Evolutionary conservation across 352 stramenopile species (phyloP).

Genomic region (Globisporangium solare): DNA sequence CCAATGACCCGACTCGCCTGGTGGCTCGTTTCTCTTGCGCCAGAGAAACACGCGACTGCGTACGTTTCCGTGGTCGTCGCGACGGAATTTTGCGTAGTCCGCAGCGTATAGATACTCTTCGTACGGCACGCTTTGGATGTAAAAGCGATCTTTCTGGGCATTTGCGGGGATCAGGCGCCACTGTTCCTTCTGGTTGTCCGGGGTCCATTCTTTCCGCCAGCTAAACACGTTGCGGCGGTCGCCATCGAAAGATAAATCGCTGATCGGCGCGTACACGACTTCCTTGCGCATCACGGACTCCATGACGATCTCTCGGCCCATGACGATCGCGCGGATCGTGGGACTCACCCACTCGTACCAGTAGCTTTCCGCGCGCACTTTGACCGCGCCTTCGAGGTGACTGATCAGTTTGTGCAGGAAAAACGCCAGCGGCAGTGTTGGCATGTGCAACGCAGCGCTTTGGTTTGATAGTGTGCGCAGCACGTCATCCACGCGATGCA

Average conservation of each 20-base stretch:
- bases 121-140: slow-evolving; percentile 52
- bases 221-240: slow-evolving; percentile 45
- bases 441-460: slow-evolving; percentile 32
- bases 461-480: slow-evolving; percentile 29
- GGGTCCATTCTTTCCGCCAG: slow-evolving; percentile 26
- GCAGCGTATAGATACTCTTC: slow-evolving; percentile 63
- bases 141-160: slow-evolving; percentile 52
- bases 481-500: slow-evolving; percentile 49
- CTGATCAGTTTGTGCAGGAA: slow-evolving; percentile 64
- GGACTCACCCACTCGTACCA: slow-evolving; percentile 64
- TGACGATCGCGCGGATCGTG: slow-evolving; percentile 43
- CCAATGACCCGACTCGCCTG: slow-evolving; percentile 54
- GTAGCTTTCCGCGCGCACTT: slow-evolving; percentile 51
- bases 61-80: slow-evolving; percentile 38
- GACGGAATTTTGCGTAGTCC: slow-evolving; percentile 66
- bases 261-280: slow-evolving; percentile 38
- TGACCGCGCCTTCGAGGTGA: slow-evolving; percentile 51
- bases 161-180: slow-evolving; percentile 60
- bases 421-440: slow-evolving; percentile 56
- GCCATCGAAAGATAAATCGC: slow-evolving; percentile 40
- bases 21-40: slow-evolving; percentile 37
- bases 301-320: slow-evolving; percentile 35
- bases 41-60: slow-evolving; percentile 63
- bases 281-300: slow-evolving; percentile 33
- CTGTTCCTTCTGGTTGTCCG: slow-evolving; percentile 36